Evolutionary conservation across 2,329 filamentous ascomycete species (phyloP), one percentile per base, ranked within the genome.

Genomic region (Phoma sp.): DNA sequence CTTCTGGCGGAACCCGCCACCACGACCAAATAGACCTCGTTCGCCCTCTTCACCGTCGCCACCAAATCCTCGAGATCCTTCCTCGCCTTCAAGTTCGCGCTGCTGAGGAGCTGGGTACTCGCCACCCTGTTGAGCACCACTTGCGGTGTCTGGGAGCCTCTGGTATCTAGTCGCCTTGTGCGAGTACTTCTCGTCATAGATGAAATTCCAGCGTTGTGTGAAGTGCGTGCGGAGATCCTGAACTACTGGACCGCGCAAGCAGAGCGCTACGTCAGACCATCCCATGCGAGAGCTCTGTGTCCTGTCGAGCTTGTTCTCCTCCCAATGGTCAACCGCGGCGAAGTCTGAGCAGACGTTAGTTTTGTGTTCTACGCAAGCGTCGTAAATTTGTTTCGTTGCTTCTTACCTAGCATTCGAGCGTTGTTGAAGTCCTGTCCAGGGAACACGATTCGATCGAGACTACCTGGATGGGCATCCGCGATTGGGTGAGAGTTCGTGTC

Each of bases 351-450:
- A 3, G 5, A 3, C 33, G 37, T 73, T 53, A 72, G 64, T 17
- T 7, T 32, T 5, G 12, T 5, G 6, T 5, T 2, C 7, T 9
- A 9, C 12, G 3, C 1, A 25, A 6, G 23, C 17, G 15, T 25
- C 1, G 3, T 2, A 17, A 17, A 2, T 1, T 20, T 9, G n/a
- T n/a, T 15, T 93, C 6, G 5, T 18, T 28, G 47, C 66, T 73
- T 95, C 68, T 73, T 95, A 73, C 71, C 93, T 71, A 90, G 89
- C 28, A 96, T 86, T 45, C 83, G 83, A 20, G 92, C 91, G 64
- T 96, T 96, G 77, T 96, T 96, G 79, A 91, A 96, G 67, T 96
- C 93, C 70, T 96, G 93, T 1, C 93, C 92, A 0, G 92, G 91
- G 74, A 93, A 96, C 10, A 96, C 75, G 36, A 91, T 91, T 21